Conservation (phyloP, 257 asterid species). For the Dorcoceras hygrometricum region DNA sequence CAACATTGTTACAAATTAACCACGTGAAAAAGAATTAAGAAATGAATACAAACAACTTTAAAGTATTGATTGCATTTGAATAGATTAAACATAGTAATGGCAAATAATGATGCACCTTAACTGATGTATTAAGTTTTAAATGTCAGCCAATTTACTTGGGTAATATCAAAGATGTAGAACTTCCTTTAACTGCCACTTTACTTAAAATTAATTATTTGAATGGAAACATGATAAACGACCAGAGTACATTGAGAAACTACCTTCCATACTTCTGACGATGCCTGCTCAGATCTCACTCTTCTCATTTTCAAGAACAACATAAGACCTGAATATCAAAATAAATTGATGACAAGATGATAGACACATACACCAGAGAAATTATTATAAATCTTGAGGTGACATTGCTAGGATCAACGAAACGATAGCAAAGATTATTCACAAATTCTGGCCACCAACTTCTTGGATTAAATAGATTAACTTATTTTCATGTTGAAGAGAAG, state of each 20-base stretch:
- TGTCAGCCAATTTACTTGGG: not conserved
- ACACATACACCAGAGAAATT: conserved; percentile 12
- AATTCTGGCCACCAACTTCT: not conserved
- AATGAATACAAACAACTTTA: not conserved
- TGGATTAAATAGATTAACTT: not conserved
- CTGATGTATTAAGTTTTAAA: not conserved
- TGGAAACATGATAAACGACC: conserved; percentile 9
- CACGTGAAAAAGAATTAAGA: too few species aligned
- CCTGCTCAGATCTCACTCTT: conserved; percentile 88
- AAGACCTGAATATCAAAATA: conserved; percentile 50
- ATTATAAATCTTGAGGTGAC: not conserved
- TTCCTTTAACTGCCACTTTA: not conserved
- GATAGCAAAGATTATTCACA: not conserved
- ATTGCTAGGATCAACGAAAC: not conserved
- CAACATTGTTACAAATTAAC: too few species aligned
- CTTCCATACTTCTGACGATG: conserved; percentile 84
- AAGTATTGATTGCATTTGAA: not conserved
- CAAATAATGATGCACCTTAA: not conserved
- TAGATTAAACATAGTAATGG: conserved; percentile 8
- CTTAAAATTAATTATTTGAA: not conserved
- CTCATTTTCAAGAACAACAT: conserved; percentile 83
- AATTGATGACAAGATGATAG: conserved; percentile 16
- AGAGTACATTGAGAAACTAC: conserved; percentile 31
- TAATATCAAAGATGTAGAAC: not conserved
- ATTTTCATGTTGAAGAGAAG: not conserved